These are phyloP conservation scores for Monsonia emarginata DNA, from an alignment of 441 rosid genomes.

Conservation along the genomic window DNA sequence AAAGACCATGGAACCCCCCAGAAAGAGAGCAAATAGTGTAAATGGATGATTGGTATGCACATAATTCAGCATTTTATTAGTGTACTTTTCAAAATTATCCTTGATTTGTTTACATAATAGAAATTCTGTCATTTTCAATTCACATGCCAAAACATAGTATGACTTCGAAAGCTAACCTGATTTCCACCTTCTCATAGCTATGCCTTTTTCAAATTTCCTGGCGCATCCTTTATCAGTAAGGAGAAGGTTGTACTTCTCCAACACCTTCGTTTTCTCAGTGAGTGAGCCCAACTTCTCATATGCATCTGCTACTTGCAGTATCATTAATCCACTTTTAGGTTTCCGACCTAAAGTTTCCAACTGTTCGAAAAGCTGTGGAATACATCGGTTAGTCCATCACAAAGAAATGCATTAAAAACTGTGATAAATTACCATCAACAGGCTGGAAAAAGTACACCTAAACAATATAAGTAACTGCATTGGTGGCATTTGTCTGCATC, in stretches of 20 bases:
- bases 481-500: neutral
- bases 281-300: constrained; percentile 56
- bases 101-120: neutral
- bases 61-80: neutral
- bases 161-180: constrained; percentile 15
- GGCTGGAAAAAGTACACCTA: neutral
- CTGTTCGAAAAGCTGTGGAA: constrained; percentile 63
- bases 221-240: constrained; percentile 23
- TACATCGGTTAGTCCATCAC: constrained; percentile 10
- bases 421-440: neutral
- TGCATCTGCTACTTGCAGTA: constrained; percentile 74
- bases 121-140: neutral
- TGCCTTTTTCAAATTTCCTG: constrained; percentile 26
- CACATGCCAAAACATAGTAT: neutral
- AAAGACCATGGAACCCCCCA: neutral
- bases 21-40: neutral
- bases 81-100: neutral
- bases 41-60: neutral
- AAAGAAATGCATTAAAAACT: neutral
- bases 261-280: constrained; percentile 54
- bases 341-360: constrained; percentile 72
- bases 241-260: constrained; percentile 51
- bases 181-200: constrained; percentile 33
- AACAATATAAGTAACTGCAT: neutral
- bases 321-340: constrained; percentile 58